Conservation (phyloP, 148 eudicot species). For the Pouteria glomerata region DNA sequence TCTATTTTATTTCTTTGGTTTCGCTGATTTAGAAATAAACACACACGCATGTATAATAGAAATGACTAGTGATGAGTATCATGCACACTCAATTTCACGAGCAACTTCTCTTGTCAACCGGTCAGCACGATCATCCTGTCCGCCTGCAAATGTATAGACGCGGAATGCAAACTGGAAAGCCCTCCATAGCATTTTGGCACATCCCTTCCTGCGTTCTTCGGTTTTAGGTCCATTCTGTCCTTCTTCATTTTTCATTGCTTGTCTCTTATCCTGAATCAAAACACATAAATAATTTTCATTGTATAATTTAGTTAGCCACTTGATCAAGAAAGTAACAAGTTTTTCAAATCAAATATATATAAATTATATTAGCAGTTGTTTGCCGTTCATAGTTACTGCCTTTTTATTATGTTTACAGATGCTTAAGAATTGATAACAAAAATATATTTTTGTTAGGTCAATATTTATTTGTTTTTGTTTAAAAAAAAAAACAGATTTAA, state of each 20-base stretch:
- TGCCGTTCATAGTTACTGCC: too few species aligned
- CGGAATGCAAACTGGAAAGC: constrained; percentile 91
- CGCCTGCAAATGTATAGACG: constrained; percentile 92
- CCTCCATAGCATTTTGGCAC: constrained; percentile 71
- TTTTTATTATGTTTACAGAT: too few species aligned
- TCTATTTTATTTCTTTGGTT: neutral
- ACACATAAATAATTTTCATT: neutral
- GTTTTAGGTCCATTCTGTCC: constrained; percentile 36
- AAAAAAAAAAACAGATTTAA: too few species aligned
- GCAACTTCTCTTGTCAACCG: constrained; percentile 79
- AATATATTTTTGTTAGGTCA: too few species aligned
- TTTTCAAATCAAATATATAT: neutral
- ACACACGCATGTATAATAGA: too few species aligned
- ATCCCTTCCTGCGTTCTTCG: constrained; percentile 47
- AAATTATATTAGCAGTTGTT: too few species aligned
- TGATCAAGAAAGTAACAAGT: neutral
- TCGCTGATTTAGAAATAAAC: too few species aligned
- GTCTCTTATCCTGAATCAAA: constrained; percentile 59
- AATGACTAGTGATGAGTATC: constrained; percentile 54
- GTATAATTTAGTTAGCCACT: neutral
- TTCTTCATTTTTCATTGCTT: constrained; percentile 38
- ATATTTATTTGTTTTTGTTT: too few species aligned
- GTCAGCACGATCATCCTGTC: constrained; percentile 96
- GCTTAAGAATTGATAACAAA: too few species aligned
- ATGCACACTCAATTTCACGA: constrained; percentile 74